Base-by-base conservation (phyloP, 306 rosid genomes). In the Cucurbita argyrosperma region DNA sequence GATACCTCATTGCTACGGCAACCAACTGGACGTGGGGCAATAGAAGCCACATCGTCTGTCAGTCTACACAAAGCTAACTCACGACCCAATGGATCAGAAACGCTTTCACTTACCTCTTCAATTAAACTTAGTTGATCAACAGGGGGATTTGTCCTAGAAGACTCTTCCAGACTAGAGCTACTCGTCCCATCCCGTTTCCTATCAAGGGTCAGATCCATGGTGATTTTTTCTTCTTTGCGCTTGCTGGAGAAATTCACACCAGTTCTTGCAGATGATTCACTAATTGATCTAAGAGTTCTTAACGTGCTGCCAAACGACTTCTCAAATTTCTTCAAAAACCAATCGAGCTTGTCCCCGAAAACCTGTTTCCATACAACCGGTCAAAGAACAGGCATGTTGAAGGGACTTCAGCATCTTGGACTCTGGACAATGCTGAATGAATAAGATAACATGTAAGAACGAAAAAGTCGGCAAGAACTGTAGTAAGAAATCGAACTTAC, bases 261-360 rank as follows among this genome's bases (percentile, higher is more conserved):
- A 30, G 59, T 76, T 72, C 53, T 57, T 26, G 64, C 37, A 18
- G 90, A 76, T 64, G 90, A 82, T 49, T 88, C 88, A 56, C 85
- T 84, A 77, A 94, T 82, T 71, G 81, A 83, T 77, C 76, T 82
- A 12, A 88, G 96, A 76, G 98, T 90, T 82, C 83, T 89, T 83
- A 90, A 79, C 42, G 96, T 94, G 84, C 96, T 90, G 16, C 79
- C 68, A 78, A 94, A 94, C 67, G 98, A 94, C 54, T 79, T 82
- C 75, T 94, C 97, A 79, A 94, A 90, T 80, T 90, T 94, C 76
- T 77, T 82, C 15, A 85, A 78, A 57, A 94, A 81, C 87, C 88
- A 84, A 56, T 90, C 95, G 68, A 84, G 84, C 66, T 69, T 77
- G 86, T 86, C 85, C 79, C 96, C 97, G 16, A 82, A 90, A 80